Percentiles rank a stretch among this genome's conserved stretches.
These are phyloP conservation scores for Colletotrichum trifolii DNA, from an alignment of 2,329 filamentous ascomycete species.

Conservation along the genomic window DNA sequence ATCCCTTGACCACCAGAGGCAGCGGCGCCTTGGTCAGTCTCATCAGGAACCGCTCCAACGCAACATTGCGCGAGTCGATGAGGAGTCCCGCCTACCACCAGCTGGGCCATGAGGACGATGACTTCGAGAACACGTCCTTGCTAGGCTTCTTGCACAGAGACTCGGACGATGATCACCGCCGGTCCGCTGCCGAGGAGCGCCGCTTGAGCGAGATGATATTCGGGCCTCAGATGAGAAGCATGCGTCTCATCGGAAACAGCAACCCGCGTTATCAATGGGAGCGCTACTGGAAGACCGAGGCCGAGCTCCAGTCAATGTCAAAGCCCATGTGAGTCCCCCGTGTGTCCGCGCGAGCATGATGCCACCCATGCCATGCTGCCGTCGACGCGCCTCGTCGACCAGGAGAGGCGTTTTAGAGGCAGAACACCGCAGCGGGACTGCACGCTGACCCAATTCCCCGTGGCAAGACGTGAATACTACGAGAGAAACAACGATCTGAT, in stretches of 20 bases:
- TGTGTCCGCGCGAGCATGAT: slow-evolving; percentile 14
- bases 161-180: slow-evolving; percentile 55
- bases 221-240: slow-evolving; percentile 81
- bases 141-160: slow-evolving; percentile 32
- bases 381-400: background rate
- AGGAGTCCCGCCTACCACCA: slow-evolving; percentile 39
- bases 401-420: background rate
- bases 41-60: slow-evolving; percentile 59
- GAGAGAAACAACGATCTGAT: slow-evolving; percentile 89
- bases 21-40: slow-evolving; percentile 48
- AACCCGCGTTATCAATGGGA: slow-evolving; percentile 90
- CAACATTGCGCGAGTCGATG: slow-evolving; percentile 35
- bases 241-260: slow-evolving; percentile 87
- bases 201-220: slow-evolving; percentile 69
- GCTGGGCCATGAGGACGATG: slow-evolving; percentile 38
- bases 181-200: slow-evolving; percentile 64
- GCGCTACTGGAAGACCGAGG: slow-evolving; percentile 84
- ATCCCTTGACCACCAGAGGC: slow-evolving; percentile 61
- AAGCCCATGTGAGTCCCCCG: slow-evolving; percentile 68
- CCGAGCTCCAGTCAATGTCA: slow-evolving; percentile 77
- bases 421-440: background rate
- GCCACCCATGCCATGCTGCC: slow-evolving; percentile 4
- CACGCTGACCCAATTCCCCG: slow-evolving; percentile 13
- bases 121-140: slow-evolving; percentile 38
- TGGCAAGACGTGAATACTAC: slow-evolving; percentile 79